phyloP scores from a whole-genome alignment of 1,284 basidiomycete genomes.

The Malassezia sp. region DNA sequence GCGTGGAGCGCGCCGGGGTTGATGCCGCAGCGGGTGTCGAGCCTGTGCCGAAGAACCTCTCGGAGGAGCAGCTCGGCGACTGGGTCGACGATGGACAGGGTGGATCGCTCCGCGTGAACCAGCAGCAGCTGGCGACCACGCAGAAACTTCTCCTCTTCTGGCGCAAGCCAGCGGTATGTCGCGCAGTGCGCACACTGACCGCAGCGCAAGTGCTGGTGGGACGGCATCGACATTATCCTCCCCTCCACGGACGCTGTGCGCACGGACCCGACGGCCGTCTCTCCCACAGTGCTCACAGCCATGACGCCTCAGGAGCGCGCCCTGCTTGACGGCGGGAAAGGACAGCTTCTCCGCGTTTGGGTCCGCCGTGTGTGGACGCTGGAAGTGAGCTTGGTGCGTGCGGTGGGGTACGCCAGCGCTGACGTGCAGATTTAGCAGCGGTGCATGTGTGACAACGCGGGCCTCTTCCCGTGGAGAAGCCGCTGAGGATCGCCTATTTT shows the following conservation, averaged over 20 bases:
- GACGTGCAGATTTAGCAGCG: neutral
- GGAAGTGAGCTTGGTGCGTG: conserved; percentile 72
- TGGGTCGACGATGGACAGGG: conserved; percentile 21
- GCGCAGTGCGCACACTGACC: neutral
- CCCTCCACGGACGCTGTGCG: conserved; percentile 15
- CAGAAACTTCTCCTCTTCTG: conserved; percentile 96
- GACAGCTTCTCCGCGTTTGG: conserved; percentile 57
- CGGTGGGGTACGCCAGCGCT: too few relatives aligned
- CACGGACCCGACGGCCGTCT: neutral
- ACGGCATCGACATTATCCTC: conserved; percentile 84
- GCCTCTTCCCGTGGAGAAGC: neutral
- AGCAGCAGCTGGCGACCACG: conserved; percentile 85
- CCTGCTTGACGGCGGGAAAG: conserved; percentile 33
- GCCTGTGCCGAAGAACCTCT: conserved; percentile 15
- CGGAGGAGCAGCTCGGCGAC: conserved; percentile 14
- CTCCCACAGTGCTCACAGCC: conserved; percentile 15
- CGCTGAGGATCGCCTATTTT: too few relatives aligned
- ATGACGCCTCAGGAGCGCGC: conserved; percentile 34
- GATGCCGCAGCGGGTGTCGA: conserved; percentile 10
- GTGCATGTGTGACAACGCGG: neutral
- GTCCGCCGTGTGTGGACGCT: conserved; percentile 96
- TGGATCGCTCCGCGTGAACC: conserved; percentile 55
- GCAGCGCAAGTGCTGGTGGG: conserved; percentile 97
- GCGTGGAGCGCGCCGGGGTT: conserved; percentile 10
- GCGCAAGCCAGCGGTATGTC: conserved; percentile 71